Evolutionary conservation across 208 protist genomes (phyloP).

Genomic region (Leishmania tarentolae): DNA sequence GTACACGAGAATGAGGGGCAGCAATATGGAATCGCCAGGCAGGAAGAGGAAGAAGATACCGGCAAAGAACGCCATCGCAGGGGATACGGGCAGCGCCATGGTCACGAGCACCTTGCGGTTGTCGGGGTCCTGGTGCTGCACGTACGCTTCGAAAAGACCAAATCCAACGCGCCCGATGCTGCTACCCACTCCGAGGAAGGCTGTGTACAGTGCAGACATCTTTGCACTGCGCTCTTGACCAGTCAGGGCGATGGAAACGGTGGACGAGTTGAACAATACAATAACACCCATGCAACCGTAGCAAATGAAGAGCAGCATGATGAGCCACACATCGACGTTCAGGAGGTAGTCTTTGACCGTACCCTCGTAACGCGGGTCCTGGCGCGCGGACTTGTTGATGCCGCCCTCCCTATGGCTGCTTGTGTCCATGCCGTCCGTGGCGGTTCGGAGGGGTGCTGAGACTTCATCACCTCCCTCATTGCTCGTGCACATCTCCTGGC

Average conservation of each 20-base stretch:
- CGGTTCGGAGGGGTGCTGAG: not conserved
- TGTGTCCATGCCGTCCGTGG: not conserved
- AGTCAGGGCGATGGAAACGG: conserved; percentile 58
- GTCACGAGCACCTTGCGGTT: conserved; percentile 56
- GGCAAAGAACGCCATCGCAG: conserved; percentile 41
- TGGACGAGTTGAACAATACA: conserved; percentile 75
- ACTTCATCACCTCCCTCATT: not conserved
- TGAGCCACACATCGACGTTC: conserved; percentile 51
- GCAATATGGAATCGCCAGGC: conserved; percentile 44
- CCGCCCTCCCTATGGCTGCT: conserved; percentile 6
- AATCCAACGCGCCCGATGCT: conserved; percentile 56
- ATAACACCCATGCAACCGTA: conserved; percentile 53
- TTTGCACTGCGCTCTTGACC: conserved; percentile 37
- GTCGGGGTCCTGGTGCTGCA: conserved; percentile 54
- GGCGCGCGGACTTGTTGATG: conserved; percentile 17
- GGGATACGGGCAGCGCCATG: conserved; percentile 54
- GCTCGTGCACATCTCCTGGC: conserved; percentile 13
- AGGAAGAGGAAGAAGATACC: conserved; percentile 55
- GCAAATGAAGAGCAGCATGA: conserved; percentile 55
- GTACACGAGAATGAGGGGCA: conserved; percentile 71
- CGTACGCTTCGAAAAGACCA: conserved; percentile 69
- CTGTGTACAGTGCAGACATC: conserved; percentile 61
- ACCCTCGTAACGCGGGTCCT: conserved; percentile 63
- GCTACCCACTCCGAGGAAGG: conserved; percentile 68
- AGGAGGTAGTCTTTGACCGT: conserved; percentile 43